These are phyloP conservation scores for Leccinum disarticulatum DNA, from an alignment of 768 basidiomycete species.

Conservation along the genomic window DNA sequence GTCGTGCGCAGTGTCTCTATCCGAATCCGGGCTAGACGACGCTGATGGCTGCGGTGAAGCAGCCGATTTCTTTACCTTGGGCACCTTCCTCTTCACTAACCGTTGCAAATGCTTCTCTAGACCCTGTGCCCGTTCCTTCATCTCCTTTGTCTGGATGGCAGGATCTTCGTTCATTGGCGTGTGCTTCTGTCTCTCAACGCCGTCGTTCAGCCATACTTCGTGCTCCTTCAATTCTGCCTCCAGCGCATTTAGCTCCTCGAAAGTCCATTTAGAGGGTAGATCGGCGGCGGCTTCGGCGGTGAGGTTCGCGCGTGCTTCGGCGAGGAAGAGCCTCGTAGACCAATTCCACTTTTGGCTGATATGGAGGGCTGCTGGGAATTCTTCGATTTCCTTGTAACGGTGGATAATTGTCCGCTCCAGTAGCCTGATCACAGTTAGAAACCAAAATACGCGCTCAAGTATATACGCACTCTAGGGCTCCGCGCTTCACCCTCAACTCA, in stretches of 20 bases:
- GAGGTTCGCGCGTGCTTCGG: constrained; percentile 72
- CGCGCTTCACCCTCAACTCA: constrained; percentile 72
- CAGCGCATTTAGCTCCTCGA: constrained; percentile 79
- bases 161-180: constrained; percentile 82
- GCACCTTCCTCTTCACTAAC: constrained; percentile 65
- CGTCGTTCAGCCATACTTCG: constrained; percentile 79
- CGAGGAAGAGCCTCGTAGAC: constrained; percentile 83
- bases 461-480: constrained; percentile 73
- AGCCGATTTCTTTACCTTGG: constrained; percentile 53
- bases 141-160: constrained; percentile 80
- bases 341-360: constrained; percentile 86
- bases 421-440: constrained; percentile 42
- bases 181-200: constrained; percentile 82
- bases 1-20: constrained; percentile 28
- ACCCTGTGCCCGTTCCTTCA: constrained; percentile 79
- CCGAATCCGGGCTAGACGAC: constrained; percentile 19
- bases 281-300: constrained; percentile 61
- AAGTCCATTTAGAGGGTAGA: constrained; percentile 77
- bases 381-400: constrained; percentile 87
- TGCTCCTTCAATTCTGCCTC: constrained; percentile 77
- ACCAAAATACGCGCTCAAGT: background rate
- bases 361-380: constrained; percentile 80
- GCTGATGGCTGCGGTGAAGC: constrained; percentile 24
- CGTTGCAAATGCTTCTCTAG: constrained; percentile 74
- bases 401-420: constrained; percentile 81